Base-by-base conservation (phyloP, 305 asterid species). In the Stenogyne calaminthoides region DNA sequence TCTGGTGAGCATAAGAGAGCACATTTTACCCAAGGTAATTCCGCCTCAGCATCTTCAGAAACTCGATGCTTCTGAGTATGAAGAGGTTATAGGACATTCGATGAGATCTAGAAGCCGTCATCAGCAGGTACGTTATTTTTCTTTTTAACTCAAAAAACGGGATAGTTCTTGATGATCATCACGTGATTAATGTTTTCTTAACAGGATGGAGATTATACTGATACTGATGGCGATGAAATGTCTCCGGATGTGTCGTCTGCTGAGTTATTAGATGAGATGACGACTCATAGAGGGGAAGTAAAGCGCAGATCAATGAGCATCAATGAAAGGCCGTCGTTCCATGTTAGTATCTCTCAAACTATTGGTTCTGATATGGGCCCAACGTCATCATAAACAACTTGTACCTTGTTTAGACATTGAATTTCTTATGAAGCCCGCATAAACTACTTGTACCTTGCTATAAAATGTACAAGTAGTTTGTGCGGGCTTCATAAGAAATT, bases 31-130 rank as follows among this genome's bases (percentile, higher is more conserved):
- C 2, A 89, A 75, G 73, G 19, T 88, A 7, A 82, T 91, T n/a
- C 88, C 78, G 0, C 77, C 82, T 52, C 77, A 52, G 1, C 54
- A 82, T 78, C 84, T 91, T 12, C 89, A 76, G 46, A 82, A 89
- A 42, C 90, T 91, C 0, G 97, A 91, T 77, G 97, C 96, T 44
- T 89, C 89, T 9, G 97, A 91, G 62, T 91, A 91, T 25, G 96
- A 89, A 73, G 96, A 91, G 73, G 77, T 86, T 22, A 73, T 70
- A 4, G 96, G 97, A 6, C 71, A 77, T 14, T 80, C 86, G 0
- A 36, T 72, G 3, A 27, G 71, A 58, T 19, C 69, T 6, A 60
- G 58, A 16, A 58, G 78, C 63, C 74, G 36, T 55, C 66, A 84
- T 16, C 74, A 52, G 8, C 51, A 44, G 74, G 81, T 77, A 71